Evolutionary conservation across 148 eudicot species (phyloP), one percentile per base, ranked within the genome.

Genomic region (Rhododendron kiyosumense): DNA sequence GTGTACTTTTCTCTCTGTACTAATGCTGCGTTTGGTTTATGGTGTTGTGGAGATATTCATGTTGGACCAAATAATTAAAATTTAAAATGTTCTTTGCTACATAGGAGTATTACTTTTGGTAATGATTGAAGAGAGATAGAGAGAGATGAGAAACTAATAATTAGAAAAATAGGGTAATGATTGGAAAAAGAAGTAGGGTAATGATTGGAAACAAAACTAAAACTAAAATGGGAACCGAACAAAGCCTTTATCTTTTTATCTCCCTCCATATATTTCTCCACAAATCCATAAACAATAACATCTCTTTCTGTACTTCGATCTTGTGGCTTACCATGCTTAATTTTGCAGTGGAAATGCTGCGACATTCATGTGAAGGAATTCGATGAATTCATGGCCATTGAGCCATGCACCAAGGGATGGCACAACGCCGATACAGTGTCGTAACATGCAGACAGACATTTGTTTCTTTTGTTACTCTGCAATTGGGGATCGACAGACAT

Each of bases 331-430:
- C 81, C 85, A 51, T 85, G 48, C 51, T 77, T 73, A 18, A 85
- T 74, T 81, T 80, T 91, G 91, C 92, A 95, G 99, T 96, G 99
- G 99, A 93, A 96, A 89, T 96, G 99, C 80, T 96, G 99, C 83
- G 95, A 96, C 86, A 84, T 96, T 89, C 98, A 93, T 89, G 99
- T 95, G 73, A 92, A 93, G 90, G 99, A 96, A 86, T 96, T 96
- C 36, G 99, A 96, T n/a, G 98, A 96, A 92, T 96, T 96, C 90
- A 93, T 95, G 93, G 87, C 85, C 89, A 96, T 96, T 51, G 96
- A 95, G 24, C 96, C 99, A 51, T 96, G 99, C 91, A 49, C 96
- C 45, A 94, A 91, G 89, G 99, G 99, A 61, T 96, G 99, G 99
- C 99, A 95, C 95, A 89, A 92, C 90, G 97, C 95, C 7, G 89